A percentile compares a stretch with the other conserved stretches of the same genome.
These are phyloP conservation scores for Trichoderma sp. DNA, from an alignment of 2,329 filamentous ascomycete genomes.

Conservation along the genomic window DNA sequence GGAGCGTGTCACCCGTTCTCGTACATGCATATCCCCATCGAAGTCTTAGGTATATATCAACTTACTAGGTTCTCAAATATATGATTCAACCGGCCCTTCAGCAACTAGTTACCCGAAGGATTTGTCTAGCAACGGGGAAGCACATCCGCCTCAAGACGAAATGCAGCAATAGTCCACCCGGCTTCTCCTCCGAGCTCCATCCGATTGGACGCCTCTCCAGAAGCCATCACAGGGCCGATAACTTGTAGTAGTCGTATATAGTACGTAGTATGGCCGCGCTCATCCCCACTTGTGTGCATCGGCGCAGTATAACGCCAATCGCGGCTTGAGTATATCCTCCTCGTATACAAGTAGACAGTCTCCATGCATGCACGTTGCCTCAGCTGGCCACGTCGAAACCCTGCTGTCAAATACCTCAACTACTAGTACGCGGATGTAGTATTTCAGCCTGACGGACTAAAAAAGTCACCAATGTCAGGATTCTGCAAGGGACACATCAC, in stretches of 20 bases:
- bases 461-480: neutral
- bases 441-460: neutral
- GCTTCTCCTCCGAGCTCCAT: neutral
- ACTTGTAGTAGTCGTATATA: neutral
- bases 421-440: neutral
- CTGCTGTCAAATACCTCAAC: neutral
- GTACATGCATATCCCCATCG: neutral
- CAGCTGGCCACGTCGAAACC: neutral
- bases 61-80: neutral
- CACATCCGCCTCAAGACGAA: neutral
- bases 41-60: neutral
- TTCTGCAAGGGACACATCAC: neutral
- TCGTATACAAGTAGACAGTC: neutral
- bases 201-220: slow-evolving; percentile 1
- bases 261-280: neutral
- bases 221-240: neutral
- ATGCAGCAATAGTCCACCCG: neutral
- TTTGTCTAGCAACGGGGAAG: neutral
- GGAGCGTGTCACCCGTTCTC: neutral
- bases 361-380: slow-evolving; percentile 2
- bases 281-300: neutral
- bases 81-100: neutral
- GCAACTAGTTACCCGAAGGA: neutral
- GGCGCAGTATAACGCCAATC: neutral
- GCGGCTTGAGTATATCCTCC: neutral